Percentiles rank a stretch among this genome's conserved stretches.
Conservation (phyloP, 176 grass and related monocot species). For the maize (Zea mays) region Zm-B73-REFERENCE-NAM-5.0 NC_050103.1:152978001-152978500, state of each 20-base stretch:
- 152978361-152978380: conserved; percentile 37
- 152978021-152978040: conserved; percentile 48
- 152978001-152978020: conserved; percentile 19
- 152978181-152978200: too few relatives aligned
- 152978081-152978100: conserved; percentile 28
- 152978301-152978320: conserved; percentile 38
- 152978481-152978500: conserved; percentile 43
- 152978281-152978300: conserved; percentile 46
- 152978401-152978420: background rate
- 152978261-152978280: conserved; percentile 19
- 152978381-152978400: conserved; percentile 40
- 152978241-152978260: background rate
- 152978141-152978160: background rate
- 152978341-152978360: conserved; percentile 34
- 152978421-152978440: background rate
- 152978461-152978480: conserved; percentile 34
- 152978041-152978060: conserved; percentile 39
- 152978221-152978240: conserved; percentile 19
- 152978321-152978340: conserved; percentile 7
- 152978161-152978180: too few relatives aligned
- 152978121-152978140: background rate
- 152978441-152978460: background rate
- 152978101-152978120: conserved; percentile 21
- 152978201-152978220: background rate
- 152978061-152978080: background rate